Conservation (phyloP, 2,329 filamentous ascomycete genomes). For the Trichoderma asperellum region DNA sequence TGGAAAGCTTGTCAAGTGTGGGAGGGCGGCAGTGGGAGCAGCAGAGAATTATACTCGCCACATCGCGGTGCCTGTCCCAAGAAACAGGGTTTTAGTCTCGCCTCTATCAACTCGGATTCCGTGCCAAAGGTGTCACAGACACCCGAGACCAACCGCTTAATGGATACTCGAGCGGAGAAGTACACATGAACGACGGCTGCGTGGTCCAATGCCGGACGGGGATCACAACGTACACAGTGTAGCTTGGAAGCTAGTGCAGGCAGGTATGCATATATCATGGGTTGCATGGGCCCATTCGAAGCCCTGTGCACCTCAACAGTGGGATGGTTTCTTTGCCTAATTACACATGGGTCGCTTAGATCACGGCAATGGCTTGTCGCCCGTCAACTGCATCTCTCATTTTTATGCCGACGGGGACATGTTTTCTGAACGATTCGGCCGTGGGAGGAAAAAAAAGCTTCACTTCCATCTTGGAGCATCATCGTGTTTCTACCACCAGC, state of each 20-base stretch:
- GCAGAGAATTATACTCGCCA: constrained; percentile 20
- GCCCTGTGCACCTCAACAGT: constrained; percentile 20
- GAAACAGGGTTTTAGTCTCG: constrained; percentile 22
- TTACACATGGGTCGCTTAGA: background rate
- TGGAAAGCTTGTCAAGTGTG: constrained; percentile 21
- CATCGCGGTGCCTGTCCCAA: constrained; percentile 1
- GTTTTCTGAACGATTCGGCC: background rate
- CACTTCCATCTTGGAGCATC: background rate
- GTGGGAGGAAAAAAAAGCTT: background rate
- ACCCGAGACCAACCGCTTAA: constrained; percentile 28
- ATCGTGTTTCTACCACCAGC: no score
- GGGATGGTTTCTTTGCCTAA: constrained; percentile 19
- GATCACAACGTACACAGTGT: constrained; percentile 20
- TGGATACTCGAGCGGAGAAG: constrained; percentile 23
- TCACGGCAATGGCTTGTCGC: background rate
- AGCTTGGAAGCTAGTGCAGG: constrained; percentile 25
- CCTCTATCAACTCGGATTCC: constrained; percentile 26
- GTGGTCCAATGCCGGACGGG: constrained; percentile 22
- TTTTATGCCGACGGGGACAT: background rate
- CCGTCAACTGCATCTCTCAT: background rate
- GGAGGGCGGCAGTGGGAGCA: constrained; percentile 22
- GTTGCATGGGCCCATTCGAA: constrained; percentile 22
- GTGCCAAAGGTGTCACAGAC: constrained; percentile 14
- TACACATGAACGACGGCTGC: background rate
- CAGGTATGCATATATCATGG: constrained; percentile 17